Percentiles rank a stretch among this genome's conserved stretches.
These are phyloP conservation scores for Stylonectria norvegica DNA, from an alignment of 2,329 filamentous ascomycete species.

Conservation along the genomic window DNA sequence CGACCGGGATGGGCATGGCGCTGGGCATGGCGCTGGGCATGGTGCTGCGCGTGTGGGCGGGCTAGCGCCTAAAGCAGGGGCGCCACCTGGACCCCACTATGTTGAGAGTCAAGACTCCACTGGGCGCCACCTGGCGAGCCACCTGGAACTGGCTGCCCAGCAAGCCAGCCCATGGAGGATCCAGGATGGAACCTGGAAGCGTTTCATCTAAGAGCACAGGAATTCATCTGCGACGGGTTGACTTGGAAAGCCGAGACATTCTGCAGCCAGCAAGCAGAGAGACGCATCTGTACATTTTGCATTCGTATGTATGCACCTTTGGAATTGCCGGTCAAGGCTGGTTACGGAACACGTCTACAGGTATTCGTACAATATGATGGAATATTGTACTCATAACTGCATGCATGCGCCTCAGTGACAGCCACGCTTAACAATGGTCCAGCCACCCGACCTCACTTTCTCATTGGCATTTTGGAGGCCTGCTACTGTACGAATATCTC, in stretches of 20 bases:
- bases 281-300: background rate
- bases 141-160: conserved; percentile 2
- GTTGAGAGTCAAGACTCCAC: background rate
- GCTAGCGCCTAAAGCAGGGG: background rate
- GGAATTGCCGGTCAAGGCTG: background rate
- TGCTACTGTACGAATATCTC: too few relatives aligned
- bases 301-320: too few relatives aligned
- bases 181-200: conserved; percentile 4
- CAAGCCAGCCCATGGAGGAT: background rate
- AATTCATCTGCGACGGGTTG: background rate
- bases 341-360: background rate
- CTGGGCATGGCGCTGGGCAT: too few relatives aligned
- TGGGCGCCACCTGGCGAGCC: conserved; percentile 3
- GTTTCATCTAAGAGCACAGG: conserved; percentile 12
- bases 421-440: too few relatives aligned
- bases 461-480: too few relatives aligned
- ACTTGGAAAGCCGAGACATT: background rate
- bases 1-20: background rate
- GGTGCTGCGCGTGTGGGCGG: background rate
- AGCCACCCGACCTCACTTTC: too few relatives aligned
- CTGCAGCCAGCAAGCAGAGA: background rate
- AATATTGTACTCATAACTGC: too few relatives aligned
- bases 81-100: background rate
- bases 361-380: background rate
- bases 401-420: too few relatives aligned